Evolutionary conservation across 352 stramenopile species (phyloP), one percentile per base, ranked within the genome.

Genomic region (Thraustochytrium striatum): DNA sequence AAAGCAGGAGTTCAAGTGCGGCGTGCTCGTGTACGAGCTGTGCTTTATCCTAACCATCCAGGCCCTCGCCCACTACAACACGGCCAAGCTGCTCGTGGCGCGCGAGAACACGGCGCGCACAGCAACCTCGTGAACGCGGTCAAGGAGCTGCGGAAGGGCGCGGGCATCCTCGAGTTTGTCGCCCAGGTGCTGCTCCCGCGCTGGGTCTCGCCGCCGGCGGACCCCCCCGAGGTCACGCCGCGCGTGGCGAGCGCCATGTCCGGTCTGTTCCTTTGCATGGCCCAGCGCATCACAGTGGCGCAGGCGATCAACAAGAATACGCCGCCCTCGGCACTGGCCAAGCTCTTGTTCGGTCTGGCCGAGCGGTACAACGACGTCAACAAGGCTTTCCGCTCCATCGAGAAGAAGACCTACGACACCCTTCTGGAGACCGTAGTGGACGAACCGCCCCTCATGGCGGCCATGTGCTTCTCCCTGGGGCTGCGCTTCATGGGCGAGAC

Each of bases 1-100:
- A 2, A 3, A 28, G 1, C 68, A 75, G 68, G 58, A 80, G 32
- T 80, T 41, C 58, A 80, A 80, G 70, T 80, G 58, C 58, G 32
- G 79, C 7, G 70, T 80, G 8, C 58, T 80, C n/a, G 70, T 80
- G 33, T 80, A 72, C 30, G 70, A 80, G 43, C 35, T 80, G 33
- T 69, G 55, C 36, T 80, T 80, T 39, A 55, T 80, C 30, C 50
- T 80, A 7, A 58, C 57, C 25, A 57, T 80, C 0, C 55, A 80
- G 47, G 70, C 70, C 9, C 19, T 80, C 33, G 55, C 70, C 32
- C 70, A 80, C 58, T 80, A 80, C 36, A 80, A 80, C 41, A 33
- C 43, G 38, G 70, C 70, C n/a, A 16, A 38, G 13, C 30, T 81
- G 53, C 41, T 80, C 0, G 16, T 80, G 47, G 41, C 30, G 9